Evolutionary conservation across 2,329 filamentous ascomycete species (phyloP).

Genomic region (Colletotrichum lentis): DNA sequence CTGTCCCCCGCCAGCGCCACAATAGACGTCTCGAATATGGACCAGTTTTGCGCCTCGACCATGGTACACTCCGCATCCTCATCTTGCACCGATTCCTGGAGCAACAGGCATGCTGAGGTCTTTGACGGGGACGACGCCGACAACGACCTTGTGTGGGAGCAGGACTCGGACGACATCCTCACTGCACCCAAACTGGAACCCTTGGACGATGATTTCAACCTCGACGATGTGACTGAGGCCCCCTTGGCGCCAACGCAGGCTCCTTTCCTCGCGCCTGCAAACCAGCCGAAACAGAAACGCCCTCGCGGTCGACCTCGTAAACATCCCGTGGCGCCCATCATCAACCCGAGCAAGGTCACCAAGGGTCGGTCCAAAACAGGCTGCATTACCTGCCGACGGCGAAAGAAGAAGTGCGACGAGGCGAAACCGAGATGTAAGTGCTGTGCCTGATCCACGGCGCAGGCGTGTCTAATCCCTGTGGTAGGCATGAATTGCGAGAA

Average conservation of each 20-base stretch:
- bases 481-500: slow-evolving; percentile 88
- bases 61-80: slow-evolving; percentile 58
- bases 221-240: slow-evolving; percentile 61
- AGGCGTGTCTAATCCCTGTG: slow-evolving; percentile 37
- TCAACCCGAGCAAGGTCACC: slow-evolving; percentile 71
- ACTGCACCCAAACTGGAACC: slow-evolving; percentile 66
- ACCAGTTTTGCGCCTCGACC: slow-evolving; percentile 52
- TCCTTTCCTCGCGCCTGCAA: slow-evolving; percentile 35
- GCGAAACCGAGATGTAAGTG: slow-evolving; percentile 71
- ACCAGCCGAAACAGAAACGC: slow-evolving; percentile 62
- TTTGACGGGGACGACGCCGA: slow-evolving; percentile 49
- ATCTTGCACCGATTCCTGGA: slow-evolving; percentile 57
- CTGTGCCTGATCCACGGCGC: slow-evolving; percentile 6
- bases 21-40: slow-evolving; percentile 52
- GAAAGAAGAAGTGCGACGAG: slow-evolving; percentile 79
- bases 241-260: slow-evolving; percentile 44
- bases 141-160: slow-evolving; percentile 58
- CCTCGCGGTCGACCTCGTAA: slow-evolving; percentile 85
- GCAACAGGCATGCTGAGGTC: slow-evolving; percentile 49
- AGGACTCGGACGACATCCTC: slow-evolving; percentile 55
- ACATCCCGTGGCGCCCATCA: slow-evolving; percentile 70
- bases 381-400: slow-evolving; percentile 71
- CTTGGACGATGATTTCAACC: slow-evolving; percentile 62
- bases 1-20: slow-evolving; percentile 63
- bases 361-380: slow-evolving; percentile 79